Evolutionary conservation across 306 rosid genomes (phyloP).

Genomic region (Mucuna pruriens): DNA sequence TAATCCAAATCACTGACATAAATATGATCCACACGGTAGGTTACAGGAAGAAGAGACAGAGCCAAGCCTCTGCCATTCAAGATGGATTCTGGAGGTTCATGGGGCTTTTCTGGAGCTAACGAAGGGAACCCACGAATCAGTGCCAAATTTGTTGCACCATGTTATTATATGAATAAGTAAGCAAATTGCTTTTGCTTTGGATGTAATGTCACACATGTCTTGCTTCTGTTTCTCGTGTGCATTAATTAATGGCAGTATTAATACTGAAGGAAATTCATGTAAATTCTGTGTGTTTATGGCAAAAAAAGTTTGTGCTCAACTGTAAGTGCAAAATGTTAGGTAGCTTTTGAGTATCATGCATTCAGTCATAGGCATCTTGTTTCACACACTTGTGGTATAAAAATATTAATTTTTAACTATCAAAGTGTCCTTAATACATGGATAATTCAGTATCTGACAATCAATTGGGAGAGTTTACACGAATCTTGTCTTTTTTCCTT

Average conservation of each 20-base stretch:
- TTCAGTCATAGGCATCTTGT: conserved; percentile 3
- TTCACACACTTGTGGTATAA: background rate
- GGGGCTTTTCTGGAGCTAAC: conserved; percentile 96
- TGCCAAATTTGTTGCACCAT: conserved; percentile 89
- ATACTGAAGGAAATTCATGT: background rate
- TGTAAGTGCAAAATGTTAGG: background rate
- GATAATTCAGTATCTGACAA: conserved; percentile 8
- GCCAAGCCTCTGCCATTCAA: conserved; percentile 94
- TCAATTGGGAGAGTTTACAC: background rate
- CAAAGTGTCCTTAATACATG: background rate
- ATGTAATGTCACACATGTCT: conserved; percentile 22
- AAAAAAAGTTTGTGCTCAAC: background rate
- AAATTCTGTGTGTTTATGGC: background rate
- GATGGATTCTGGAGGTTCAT: conserved; percentile 69
- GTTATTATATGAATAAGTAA: conserved; percentile 86
- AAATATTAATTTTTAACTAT: background rate
- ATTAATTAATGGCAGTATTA: background rate
- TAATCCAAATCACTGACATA: conserved; percentile 26
- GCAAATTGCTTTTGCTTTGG: conserved; percentile 31
- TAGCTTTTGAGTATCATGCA: conserved; percentile 4
- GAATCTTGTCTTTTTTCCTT: background rate
- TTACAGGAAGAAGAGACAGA: conserved; percentile 97
- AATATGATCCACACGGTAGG: conserved; percentile 57
- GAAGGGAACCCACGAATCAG: conserved; percentile 91
- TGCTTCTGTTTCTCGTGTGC: background rate